phyloP scores from a whole-genome alignment of 2,329 filamentous ascomycete species.

The Dendrostoma leiphaemia region DNA sequence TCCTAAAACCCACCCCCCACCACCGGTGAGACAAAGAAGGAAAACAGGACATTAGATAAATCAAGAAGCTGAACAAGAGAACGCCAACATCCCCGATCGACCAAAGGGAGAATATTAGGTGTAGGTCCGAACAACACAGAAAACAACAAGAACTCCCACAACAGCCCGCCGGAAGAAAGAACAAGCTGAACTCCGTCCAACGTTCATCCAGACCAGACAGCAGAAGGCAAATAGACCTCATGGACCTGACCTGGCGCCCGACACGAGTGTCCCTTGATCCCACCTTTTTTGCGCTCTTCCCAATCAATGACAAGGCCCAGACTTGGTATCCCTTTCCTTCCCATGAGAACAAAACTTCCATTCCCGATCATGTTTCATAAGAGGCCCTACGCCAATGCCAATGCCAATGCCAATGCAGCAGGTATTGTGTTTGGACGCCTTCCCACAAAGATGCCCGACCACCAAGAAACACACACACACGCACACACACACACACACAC shows the following conservation, averaged over 20 bases:
- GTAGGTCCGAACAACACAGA: neutral
- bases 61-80: neutral
- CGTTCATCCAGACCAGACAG: conserved; percentile 15
- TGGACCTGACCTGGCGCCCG: conserved; percentile 15
- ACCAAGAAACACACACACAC: conserved; percentile 14
- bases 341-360: conserved; percentile 12
- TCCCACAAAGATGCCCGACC: conserved; percentile 17
- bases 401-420: conserved; percentile 19
- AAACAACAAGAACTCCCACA: neutral
- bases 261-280: conserved; percentile 17
- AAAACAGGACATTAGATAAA: neutral
- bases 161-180: conserved; percentile 9
- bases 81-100: conserved; percentile 3
- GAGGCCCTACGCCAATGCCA: conserved; percentile 18
- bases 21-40: neutral
- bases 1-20: neutral
- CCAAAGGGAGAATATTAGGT: conserved; percentile 8
- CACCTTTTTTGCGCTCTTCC: neutral
- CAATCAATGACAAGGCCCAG: neutral
- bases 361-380: conserved; percentile 11
- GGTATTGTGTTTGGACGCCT: conserved; percentile 21
- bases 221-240: conserved; percentile 3
- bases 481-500: too few species aligned
- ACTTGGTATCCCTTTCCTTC: conserved; percentile 6
- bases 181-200: conserved; percentile 18